Percentiles rank a stretch among this genome's conserved stretches.
Conservation (phyloP, 345 rosid genomes). For the Zanthoxylum bungeanum region DNA sequence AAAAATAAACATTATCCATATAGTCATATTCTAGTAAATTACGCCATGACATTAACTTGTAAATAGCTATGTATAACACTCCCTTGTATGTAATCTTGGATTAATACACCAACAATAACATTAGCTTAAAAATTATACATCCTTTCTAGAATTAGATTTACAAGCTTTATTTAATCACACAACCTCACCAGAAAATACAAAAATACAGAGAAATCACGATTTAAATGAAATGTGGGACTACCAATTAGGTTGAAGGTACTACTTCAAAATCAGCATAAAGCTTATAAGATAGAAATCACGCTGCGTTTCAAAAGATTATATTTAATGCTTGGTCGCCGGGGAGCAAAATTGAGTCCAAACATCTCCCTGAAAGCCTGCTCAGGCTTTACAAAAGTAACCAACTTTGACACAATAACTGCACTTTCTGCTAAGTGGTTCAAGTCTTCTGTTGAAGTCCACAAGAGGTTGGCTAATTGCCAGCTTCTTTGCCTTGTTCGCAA, state of each 20-base stretch:
- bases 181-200: conserved; percentile 1
- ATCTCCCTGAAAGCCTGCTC: conserved; percentile 43
- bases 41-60: neutral
- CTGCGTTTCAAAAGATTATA: conserved; percentile 34
- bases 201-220: neutral
- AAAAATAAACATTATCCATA: too few relatives aligned
- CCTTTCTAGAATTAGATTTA: conserved; percentile 14
- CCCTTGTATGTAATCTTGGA: neutral
- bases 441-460: conserved; percentile 65
- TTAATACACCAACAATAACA: neutral
- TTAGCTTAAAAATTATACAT: neutral
- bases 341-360: conserved; percentile 44
- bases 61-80: neutral
- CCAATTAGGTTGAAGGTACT: neutral
- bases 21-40: too few relatives aligned
- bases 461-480: conserved; percentile 47
- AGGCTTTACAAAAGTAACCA: conserved; percentile 51
- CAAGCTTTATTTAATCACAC: conserved; percentile 4
- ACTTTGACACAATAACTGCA: conserved; percentile 63
- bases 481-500: conserved; percentile 62
- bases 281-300: conserved; percentile 30
- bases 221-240: neutral
- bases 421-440: conserved; percentile 69
- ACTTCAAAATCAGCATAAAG: neutral
- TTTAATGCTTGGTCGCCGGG: conserved; percentile 29